Percentiles rank a stretch among this genome's conserved stretches.
phyloP scores from a whole-genome alignment of 768 basidiomycete genomes.

The Auricularia sp. region DNA sequence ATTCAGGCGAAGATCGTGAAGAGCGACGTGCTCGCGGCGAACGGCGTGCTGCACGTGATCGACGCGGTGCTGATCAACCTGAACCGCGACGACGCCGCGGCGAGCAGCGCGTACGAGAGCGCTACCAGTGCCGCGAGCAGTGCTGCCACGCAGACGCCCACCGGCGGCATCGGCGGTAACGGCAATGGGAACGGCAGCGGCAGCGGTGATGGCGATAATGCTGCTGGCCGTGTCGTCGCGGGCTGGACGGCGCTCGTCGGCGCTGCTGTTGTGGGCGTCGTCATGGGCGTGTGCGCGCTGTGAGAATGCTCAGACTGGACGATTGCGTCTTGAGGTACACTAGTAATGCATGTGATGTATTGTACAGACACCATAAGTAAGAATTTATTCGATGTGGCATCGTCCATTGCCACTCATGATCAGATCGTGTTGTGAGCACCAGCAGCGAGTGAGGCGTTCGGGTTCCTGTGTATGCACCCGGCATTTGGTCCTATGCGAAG shows the following conservation, averaged over 20 bases:
- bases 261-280: neutral
- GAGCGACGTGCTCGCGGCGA: conserved; percentile 49
- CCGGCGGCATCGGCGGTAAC: neutral
- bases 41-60: conserved; percentile 63
- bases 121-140: neutral
- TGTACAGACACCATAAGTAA: too few relatives aligned
- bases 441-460: too few relatives aligned
- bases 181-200: neutral
- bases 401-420: too few relatives aligned
- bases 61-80: conserved; percentile 43
- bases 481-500: too few relatives aligned
- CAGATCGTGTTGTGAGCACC: too few relatives aligned
- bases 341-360: too few relatives aligned
- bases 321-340: too few relatives aligned
- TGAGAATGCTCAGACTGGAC: neutral
- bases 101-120: conserved; percentile 38
- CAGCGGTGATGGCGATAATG: neutral
- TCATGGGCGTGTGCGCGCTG: neutral
- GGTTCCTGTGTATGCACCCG: too few relatives aligned
- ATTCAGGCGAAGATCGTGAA: conserved; percentile 44
- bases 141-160: neutral
- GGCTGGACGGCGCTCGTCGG: neutral
- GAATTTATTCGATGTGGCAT: too few relatives aligned
- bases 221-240: neutral
- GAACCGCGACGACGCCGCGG: conserved; percentile 31